Conservation (phyloP, 441 rosid genomes). For the Gossypium schwendimanii region DNA sequence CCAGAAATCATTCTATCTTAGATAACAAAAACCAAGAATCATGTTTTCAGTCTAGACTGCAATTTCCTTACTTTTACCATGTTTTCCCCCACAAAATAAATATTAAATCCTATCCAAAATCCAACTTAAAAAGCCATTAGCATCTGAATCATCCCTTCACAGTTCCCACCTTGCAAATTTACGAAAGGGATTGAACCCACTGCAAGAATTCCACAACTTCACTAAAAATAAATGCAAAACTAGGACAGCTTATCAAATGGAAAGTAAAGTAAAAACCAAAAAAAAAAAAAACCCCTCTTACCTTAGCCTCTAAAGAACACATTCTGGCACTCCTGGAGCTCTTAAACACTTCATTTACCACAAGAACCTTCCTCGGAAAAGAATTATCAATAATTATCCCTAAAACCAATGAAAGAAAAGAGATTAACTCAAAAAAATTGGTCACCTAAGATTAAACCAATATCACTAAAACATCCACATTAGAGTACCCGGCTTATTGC, state of each 20-base stretch:
- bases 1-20: not conserved
- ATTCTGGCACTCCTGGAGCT: constrained; percentile 34
- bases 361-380: constrained; percentile 38
- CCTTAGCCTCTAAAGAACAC: constrained; percentile 59
- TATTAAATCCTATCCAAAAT: not conserved
- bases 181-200: not conserved
- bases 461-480: not conserved
- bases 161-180: not conserved
- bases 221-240: not conserved
- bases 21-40: not conserved
- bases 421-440: not conserved
- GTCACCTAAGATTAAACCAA: not conserved
- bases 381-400: constrained; percentile 29
- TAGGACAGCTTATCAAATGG: not conserved
- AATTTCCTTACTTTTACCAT: not conserved
- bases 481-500: constrained; percentile 36
- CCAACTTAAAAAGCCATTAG: not conserved
- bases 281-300: constrained; percentile 21
- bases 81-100: not conserved
- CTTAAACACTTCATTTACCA: constrained; percentile 34
- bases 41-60: not conserved
- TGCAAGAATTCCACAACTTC: not conserved
- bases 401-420: constrained; percentile 5
- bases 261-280: not conserved
- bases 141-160: not conserved